A percentile compares a stretch with the other conserved stretches of the same genome.
Conservation (phyloP, 139 green algal genomes). For the Deuterostichococcus epilithicus region DNA sequence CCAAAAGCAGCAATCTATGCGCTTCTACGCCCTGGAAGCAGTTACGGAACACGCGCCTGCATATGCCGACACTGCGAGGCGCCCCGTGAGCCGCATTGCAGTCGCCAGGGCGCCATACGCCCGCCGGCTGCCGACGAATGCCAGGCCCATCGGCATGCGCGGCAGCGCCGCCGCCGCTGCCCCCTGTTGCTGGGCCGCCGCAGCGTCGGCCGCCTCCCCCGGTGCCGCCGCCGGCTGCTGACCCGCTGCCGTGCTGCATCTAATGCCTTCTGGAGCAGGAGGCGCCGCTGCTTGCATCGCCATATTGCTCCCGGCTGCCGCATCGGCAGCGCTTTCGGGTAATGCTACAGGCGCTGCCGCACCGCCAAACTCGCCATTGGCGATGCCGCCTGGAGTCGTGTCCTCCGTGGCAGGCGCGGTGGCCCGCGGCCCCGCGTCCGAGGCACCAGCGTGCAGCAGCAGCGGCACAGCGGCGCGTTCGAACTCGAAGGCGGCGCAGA, state of each 20-base stretch:
- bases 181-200: neutral
- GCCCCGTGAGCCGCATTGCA: slow-evolving; percentile 35
- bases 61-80: slow-evolving; percentile 27
- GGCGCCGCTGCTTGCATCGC: neutral
- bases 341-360: too few species aligned
- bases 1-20: too few species aligned
- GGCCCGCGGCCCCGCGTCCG: neutral
- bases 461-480: slow-evolving; percentile 37
- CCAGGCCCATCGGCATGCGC: slow-evolving; percentile 57
- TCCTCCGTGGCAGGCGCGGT: too few species aligned
- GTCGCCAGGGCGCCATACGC: slow-evolving; percentile 56
- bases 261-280: too few species aligned
- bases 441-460: slow-evolving; percentile 27
- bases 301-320: too few species aligned
- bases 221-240: neutral
- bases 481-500: slow-evolving; percentile 51
- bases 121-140: slow-evolving; percentile 31
- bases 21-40: too few species aligned
- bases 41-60: neutral
- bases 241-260: slow-evolving; percentile 1
- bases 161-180: slow-evolving; percentile 41
- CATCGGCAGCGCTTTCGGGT: too few species aligned
- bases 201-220: too few species aligned
- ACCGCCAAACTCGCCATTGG: too few species aligned
- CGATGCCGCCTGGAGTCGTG: too few species aligned